phyloP scores from a whole-genome alignment of 2,329 filamentous ascomycete genomes.

The Alternaria viburni region DNA sequence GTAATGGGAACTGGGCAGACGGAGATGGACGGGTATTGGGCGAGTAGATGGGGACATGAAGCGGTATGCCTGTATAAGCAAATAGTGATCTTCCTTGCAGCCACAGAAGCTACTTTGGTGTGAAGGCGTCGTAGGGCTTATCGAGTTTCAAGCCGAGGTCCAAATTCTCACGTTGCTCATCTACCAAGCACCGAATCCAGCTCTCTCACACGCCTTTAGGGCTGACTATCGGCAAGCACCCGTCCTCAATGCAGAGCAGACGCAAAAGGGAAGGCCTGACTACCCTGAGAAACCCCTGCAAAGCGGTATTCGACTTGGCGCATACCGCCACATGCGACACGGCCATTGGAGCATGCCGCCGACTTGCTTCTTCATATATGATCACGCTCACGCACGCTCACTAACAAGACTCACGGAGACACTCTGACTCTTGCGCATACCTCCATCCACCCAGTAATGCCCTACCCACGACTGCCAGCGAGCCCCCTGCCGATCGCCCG shows the following conservation, averaged over 20 bases:
- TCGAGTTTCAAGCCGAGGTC: constrained; percentile 28
- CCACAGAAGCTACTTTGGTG: constrained; percentile 9
- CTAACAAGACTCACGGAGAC: constrained; percentile 7
- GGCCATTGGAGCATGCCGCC: constrained; percentile 27
- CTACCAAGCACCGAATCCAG: constrained; percentile 12
- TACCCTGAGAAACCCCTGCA: constrained; percentile 22
- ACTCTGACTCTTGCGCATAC: constrained; percentile 6
- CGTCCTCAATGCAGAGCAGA: constrained; percentile 12
- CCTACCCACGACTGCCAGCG: neutral
- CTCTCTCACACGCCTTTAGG: neutral
- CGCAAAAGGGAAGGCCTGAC: constrained; percentile 25
- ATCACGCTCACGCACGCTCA: constrained; percentile 8
- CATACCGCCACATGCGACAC: constrained; percentile 32
- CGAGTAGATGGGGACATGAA: neutral
- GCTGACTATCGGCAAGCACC: neutral
- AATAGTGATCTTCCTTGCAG: constrained; percentile 16
- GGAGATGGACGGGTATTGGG: neutral
- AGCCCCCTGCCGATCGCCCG: constrained; percentile 5
- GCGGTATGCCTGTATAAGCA: neutral
- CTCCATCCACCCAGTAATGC: constrained; percentile 1
- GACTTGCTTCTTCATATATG: constrained; percentile 32
- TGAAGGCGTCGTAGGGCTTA: constrained; percentile 21
- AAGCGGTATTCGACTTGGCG: constrained; percentile 20
- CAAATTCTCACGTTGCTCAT: neutral
- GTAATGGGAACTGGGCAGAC: neutral